Evolutionary conservation across 306 rosid species (phyloP).

Genomic region (Rubus parviflorus): DNA sequence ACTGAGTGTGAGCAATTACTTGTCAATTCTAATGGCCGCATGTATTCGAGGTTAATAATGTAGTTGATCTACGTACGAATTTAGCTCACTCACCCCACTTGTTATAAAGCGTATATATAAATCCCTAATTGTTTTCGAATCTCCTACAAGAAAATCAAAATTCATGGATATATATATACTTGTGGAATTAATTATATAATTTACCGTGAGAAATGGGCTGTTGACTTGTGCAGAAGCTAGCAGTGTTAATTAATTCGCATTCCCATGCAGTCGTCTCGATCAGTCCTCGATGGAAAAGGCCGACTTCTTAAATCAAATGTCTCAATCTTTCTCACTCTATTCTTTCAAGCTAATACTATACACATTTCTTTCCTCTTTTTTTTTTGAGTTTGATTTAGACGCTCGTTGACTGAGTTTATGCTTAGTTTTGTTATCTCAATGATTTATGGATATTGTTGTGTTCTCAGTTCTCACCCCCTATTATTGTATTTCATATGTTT

Average conservation of each 20-base stretch:
- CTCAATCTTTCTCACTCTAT: background rate
- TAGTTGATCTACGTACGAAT: too few relatives aligned
- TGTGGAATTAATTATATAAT: too few relatives aligned
- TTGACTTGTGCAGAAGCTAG: background rate
- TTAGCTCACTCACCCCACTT: too few relatives aligned
- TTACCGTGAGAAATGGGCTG: background rate
- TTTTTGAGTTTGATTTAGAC: background rate
- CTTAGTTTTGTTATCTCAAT: background rate
- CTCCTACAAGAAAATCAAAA: too few relatives aligned
- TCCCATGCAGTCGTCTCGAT: background rate
- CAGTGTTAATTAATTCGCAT: background rate
- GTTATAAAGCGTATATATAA: too few relatives aligned
- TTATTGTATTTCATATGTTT: background rate
- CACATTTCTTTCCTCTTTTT: background rate
- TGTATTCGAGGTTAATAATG: too few relatives aligned
- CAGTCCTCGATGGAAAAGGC: background rate
- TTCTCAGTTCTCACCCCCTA: background rate
- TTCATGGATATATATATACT: too few relatives aligned
- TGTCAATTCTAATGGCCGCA: too few relatives aligned
- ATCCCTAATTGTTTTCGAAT: too few relatives aligned
- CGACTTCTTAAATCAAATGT: background rate
- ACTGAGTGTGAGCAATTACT: too few relatives aligned
- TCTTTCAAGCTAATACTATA: background rate
- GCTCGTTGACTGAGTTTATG: background rate
- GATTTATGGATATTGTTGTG: background rate